Conservation (phyloP, 306 rosid genomes). For the Rosa persica region DNA sequence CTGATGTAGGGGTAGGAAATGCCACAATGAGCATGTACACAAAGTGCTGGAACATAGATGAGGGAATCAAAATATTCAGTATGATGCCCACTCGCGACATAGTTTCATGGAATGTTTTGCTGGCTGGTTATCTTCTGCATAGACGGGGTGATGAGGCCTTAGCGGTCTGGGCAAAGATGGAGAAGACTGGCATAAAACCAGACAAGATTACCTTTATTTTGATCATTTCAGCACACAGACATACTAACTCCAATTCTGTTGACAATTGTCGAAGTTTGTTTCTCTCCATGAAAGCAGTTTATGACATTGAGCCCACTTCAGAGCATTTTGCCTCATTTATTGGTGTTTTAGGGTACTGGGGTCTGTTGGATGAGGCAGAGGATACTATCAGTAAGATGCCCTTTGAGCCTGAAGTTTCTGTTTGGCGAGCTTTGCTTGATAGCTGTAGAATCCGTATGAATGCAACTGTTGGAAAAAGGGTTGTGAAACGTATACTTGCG, state of each 20-base stretch:
- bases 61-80: conserved; percentile 49
- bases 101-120: conserved; percentile 83
- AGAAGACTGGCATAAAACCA: conserved; percentile 59
- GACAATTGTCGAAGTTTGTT: conserved; percentile 59
- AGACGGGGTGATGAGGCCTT: conserved; percentile 71
- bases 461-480: conserved; percentile 53
- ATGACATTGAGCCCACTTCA: conserved; percentile 56
- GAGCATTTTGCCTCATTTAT: conserved; percentile 72
- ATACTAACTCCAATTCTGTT: conserved; percentile 61
- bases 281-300: conserved; percentile 49
- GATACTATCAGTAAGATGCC: conserved; percentile 58
- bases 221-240: conserved; percentile 70
- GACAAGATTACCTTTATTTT: conserved; percentile 56
- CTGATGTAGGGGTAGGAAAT: conserved; percentile 67
- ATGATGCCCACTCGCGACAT: conserved; percentile 48
- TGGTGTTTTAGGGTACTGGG: conserved; percentile 88
- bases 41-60: conserved; percentile 77
- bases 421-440: conserved; percentile 89
- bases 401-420: conserved; percentile 52
- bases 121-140: conserved; percentile 70
- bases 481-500: conserved; percentile 53
- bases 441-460: conserved; percentile 60
- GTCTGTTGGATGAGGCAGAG: conserved; percentile 76
- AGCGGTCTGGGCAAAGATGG: conserved; percentile 68
- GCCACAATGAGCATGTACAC: conserved; percentile 77